Evolutionary conservation across 768 basidiomycete species (phyloP).

Genomic region (Clitopilus hobsonii): DNA sequence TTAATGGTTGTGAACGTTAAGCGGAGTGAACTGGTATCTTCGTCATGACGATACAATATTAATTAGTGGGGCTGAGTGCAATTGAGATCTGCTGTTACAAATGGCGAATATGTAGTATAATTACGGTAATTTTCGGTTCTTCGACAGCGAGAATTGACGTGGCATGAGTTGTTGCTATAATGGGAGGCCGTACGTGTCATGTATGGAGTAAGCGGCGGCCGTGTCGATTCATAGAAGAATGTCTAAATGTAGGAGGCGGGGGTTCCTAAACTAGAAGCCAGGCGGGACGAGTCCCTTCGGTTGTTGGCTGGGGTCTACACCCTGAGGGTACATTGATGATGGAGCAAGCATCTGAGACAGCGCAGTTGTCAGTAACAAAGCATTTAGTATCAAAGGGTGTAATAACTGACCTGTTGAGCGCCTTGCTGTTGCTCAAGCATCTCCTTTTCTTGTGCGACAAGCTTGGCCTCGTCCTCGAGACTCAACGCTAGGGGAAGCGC

Average conservation of each 20-base stretch:
- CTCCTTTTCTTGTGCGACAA: slow-evolving; percentile 92
- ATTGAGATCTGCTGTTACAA: background rate
- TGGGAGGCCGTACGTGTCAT: slow-evolving; percentile 1
- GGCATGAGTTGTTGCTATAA: slow-evolving; percentile 1
- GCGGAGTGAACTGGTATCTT: background rate
- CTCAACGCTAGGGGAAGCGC: slow-evolving; percentile 90
- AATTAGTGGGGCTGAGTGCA: background rate
- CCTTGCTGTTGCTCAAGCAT: slow-evolving; percentile 91
- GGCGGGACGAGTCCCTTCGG: slow-evolving; percentile 74
- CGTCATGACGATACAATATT: background rate
- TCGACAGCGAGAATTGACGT: background rate
- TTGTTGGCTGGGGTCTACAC: slow-evolving; percentile 31
- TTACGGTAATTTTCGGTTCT: background rate
- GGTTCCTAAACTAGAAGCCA: slow-evolving; percentile 56
- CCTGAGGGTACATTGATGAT: slow-evolving; percentile 52
- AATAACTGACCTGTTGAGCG: slow-evolving; percentile 70
- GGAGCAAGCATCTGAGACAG: slow-evolving; percentile 66
- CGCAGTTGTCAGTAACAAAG: slow-evolving; percentile 8
- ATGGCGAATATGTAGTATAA: background rate
- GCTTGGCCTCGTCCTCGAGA: slow-evolving; percentile 94
- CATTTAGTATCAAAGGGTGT: slow-evolving; percentile 8
- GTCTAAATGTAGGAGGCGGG: slow-evolving; percentile 11
- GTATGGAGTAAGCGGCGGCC: background rate
- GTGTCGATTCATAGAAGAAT: slow-evolving; percentile 9
- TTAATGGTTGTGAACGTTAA: background rate